These are phyloP conservation scores for Lentinula novae-zelandiae DNA, from an alignment of 1,284 basidiomycete genomes.

Conservation along the genomic window DNA sequence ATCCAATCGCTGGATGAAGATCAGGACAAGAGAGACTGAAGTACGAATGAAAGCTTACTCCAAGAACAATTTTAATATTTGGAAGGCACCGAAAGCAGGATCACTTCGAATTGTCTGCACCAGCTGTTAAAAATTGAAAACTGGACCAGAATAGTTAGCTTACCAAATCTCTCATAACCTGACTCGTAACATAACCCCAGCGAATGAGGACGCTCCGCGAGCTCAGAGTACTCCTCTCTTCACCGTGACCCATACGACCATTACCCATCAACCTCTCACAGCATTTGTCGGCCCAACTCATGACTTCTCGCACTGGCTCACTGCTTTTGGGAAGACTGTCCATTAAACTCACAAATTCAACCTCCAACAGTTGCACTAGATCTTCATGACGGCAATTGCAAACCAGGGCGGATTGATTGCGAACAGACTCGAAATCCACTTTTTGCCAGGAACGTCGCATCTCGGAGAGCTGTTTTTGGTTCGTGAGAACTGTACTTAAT, in stretches of 20 bases:
- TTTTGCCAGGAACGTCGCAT: slow-evolving; percentile 86
- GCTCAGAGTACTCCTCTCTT: slow-evolving; percentile 79
- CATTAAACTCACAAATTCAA: slow-evolving; percentile 77
- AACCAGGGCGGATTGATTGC: slow-evolving; percentile 86
- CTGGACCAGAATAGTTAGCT: slow-evolving; percentile 21
- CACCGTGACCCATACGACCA: slow-evolving; percentile 48
- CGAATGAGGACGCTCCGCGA: slow-evolving; percentile 82
- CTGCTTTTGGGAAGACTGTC: slow-evolving; percentile 66
- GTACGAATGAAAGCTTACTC: slow-evolving; percentile 54
- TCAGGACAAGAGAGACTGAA: slow-evolving; percentile 20
- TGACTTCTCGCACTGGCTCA: slow-evolving; percentile 83
- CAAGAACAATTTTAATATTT: slow-evolving; percentile 84
- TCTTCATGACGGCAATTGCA: slow-evolving; percentile 90
- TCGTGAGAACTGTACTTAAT: slow-evolving; percentile 78
- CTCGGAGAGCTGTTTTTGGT: slow-evolving; percentile 77
- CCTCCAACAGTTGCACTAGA: slow-evolving; percentile 76
- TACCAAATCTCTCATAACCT: slow-evolving; percentile 84
- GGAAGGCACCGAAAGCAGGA: slow-evolving; percentile 85
- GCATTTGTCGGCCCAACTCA: slow-evolving; percentile 86
- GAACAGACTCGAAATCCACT: slow-evolving; percentile 85
- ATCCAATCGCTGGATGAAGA: slow-evolving; percentile 72
- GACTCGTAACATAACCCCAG: slow-evolving; percentile 89
- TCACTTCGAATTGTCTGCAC: slow-evolving; percentile 81
- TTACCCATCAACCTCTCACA: slow-evolving; percentile 78
- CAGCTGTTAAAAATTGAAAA: neutral